phyloP scores from a whole-genome alignment of 2,329 filamentous ascomycete genomes.

The Botrytis fragariae region DNA sequence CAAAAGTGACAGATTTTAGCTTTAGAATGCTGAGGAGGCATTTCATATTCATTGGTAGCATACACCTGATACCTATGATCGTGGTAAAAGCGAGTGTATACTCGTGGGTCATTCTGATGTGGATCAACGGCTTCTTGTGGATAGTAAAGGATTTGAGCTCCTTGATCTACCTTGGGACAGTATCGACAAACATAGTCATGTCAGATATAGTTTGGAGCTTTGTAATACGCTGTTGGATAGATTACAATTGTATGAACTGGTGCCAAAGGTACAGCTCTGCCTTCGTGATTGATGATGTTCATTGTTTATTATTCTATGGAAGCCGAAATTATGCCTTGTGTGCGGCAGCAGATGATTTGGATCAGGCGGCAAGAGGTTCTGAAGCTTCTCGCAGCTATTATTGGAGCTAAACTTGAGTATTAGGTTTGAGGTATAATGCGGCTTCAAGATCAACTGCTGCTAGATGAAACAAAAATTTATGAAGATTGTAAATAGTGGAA shows the following conservation, averaged over 20 bases:
- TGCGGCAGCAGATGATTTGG: neutral
- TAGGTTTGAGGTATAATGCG: too few relatives aligned
- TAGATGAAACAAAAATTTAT: neutral
- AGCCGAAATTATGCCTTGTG: neutral
- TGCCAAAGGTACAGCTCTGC: neutral
- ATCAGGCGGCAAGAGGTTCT: neutral
- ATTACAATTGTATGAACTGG: neutral
- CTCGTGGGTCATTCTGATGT: neutral
- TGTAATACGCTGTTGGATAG: neutral
- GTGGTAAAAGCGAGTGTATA: neutral
- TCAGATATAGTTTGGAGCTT: neutral
- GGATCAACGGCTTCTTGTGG: neutral
- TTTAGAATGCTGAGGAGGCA: constrained; percentile 6
- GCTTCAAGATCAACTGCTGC: too few relatives aligned
- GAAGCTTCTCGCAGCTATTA: neutral
- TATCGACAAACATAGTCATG: neutral
- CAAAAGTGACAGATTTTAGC: constrained; percentile 4
- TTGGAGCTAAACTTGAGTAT: neutral
- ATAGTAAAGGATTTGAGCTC: neutral
- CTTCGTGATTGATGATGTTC: neutral
- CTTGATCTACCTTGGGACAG: neutral
- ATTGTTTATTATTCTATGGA: neutral
- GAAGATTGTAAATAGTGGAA: too few relatives aligned
- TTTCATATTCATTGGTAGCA: neutral
- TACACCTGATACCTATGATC: neutral